Evolutionary conservation across 2,329 filamentous ascomycete genomes (phyloP), one percentile per base, ranked within the genome.

Genomic region (Herpotrichia juniperi): DNA sequence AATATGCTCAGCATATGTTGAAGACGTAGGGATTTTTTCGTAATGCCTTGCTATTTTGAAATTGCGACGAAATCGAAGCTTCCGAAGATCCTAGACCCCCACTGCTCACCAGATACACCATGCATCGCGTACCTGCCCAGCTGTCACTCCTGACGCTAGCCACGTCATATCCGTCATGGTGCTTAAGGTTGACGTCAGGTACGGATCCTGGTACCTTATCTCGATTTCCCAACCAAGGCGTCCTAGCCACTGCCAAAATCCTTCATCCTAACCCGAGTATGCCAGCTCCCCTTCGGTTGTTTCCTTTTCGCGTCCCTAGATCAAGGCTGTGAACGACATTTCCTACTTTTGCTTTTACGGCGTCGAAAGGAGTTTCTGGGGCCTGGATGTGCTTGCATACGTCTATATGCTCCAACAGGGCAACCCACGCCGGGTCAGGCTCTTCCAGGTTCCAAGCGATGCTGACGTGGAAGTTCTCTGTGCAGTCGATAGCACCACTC

Each of bases 381-480:
- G 58, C 45, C 31, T 46, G 32, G 26, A 72, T 37, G 10, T 58
- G 50, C 30, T 57, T 53, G 37, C 53, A 50, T 14, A 69, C 52
- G 34, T 67, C 57, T 21, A 71, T 56, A 35, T 44, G n/a, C 35
- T 61, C 46, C 2, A 71, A 56, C 28, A 71, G 31, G 32, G 53
- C 49, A 8, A 62, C 49, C 62, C 61, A 71, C 30, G 64, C 62
- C 9, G 60, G 40, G 16, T 56, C 58, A 7, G 70, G 69, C 47
- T 69, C 66, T 10, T 53, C 47, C 21, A 76, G 58, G 39, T 69
- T 88, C 94, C 93, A 97, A 0, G 88, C 94, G 50, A 99, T 85
- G 40, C 92, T 96, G 53, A 97, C 78, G 73, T 99, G 94, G 67
- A 97, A 97, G 19, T 83, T 84, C 43, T 80, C 72, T 4, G 81